Evolutionary conservation across 805 yeast species (phyloP), one percentile per base, ranked within the genome.

Genomic region (Hanseniaspora thailandica): DNA sequence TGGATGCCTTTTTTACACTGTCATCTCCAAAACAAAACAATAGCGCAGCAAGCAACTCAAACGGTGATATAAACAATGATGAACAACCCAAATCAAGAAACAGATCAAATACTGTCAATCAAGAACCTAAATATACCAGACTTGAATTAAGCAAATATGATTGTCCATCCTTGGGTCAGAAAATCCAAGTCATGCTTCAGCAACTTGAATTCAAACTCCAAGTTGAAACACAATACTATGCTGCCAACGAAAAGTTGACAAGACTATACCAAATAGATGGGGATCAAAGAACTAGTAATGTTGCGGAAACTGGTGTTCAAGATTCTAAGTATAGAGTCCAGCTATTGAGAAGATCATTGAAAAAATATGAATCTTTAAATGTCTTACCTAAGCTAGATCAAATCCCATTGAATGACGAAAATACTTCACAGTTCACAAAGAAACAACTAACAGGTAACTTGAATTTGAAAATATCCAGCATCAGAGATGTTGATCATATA

Each of bases 101-200:
- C 1, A 63, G 62, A 17, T 59, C 66, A 40, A 48, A 39, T 17
- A 48, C 52, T 13, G n/a, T 48, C 20, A 64, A 66, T 1, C 61
- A 61, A 28, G 73, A 69, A 43, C 62, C 64, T 23, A 61, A 60
- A 4, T 84, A 76, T 62, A 77, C 90, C 0, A 75, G 85, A 20
- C 71, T 85, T 59, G 98, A 93, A 65, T 73, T 93, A 54, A 76
- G 87, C 64, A 88, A 88, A 61, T 88, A 87, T 63, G 97, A 93
- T 62, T 86, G 96, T 60, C 96, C 97, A 0, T 86, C 95, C 0
- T 71, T 93, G 59, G 96, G 97, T 10, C 96, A 93, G 61, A 78
- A 93, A 57, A 93, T 93, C 62, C 96, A 87, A 68, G 82, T 86
- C 61, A 89, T 93, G 97, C 76, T 90, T 53, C 97, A 89, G 69